Percentiles rank a stretch among this genome's conserved stretches.
phyloP scores from a whole-genome alignment of 1,284 basidiomycete species.

The Irpex lacteus region DNA sequence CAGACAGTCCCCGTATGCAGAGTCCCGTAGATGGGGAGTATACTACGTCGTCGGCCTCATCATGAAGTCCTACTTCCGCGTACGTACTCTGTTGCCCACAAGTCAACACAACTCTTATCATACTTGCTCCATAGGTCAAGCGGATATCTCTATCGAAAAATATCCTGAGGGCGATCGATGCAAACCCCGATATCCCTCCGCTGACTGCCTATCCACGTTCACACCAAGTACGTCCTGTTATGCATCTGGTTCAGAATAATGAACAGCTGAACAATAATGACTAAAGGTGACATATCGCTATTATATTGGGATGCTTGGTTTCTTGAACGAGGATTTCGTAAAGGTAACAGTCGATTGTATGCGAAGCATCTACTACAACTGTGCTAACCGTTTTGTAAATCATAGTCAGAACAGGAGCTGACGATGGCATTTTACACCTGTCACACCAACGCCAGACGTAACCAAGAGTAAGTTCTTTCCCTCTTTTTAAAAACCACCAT shows the following conservation, averaged over 20 bases:
- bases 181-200: conserved; percentile 82
- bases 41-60: conserved; percentile 94
- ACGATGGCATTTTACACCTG: conserved; percentile 82
- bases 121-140: conserved; percentile 58
- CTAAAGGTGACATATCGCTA: conserved; percentile 86
- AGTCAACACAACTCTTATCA: not conserved
- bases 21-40: conserved; percentile 90
- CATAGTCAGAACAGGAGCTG: conserved; percentile 85
- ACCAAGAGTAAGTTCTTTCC: conserved; percentile 68
- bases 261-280: not conserved
- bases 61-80: conserved; percentile 94
- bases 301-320: conserved; percentile 92
- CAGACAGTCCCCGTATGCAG: conserved; percentile 53
- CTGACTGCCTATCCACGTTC: conserved; percentile 75
- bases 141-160: conserved; percentile 91
- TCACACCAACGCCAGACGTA: conserved; percentile 60
- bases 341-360: too few relatives aligned
- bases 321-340: conserved; percentile 88
- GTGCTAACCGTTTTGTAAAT: too few relatives aligned
- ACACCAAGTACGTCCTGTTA: conserved; percentile 67
- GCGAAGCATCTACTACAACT: too few relatives aligned
- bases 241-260: not conserved
- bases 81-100: conserved; percentile 34
- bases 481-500: not conserved
- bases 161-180: conserved; percentile 85